These are phyloP conservation scores for Phlebiopsis flavidoalba DNA, from an alignment of 768 basidiomycete genomes.

Conservation along the genomic window DNA sequence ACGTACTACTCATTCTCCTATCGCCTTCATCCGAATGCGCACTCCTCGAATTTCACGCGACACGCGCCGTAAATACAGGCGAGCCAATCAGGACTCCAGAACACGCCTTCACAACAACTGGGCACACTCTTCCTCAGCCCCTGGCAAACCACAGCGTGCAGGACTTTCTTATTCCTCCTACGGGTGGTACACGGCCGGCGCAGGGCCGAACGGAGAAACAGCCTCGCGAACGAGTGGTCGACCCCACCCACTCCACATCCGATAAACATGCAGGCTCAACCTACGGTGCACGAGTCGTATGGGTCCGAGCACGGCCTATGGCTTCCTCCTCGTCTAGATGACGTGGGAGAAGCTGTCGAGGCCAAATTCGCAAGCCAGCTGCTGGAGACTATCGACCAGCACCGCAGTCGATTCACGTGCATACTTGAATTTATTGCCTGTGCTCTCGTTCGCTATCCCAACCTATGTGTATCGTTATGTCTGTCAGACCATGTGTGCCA, in stretches of 20 bases:
- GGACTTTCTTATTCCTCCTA: neutral
- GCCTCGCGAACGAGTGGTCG: neutral
- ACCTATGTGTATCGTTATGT: neutral
- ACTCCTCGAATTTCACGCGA: neutral
- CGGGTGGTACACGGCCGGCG: no score
- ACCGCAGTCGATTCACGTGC: neutral
- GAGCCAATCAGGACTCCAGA: neutral
- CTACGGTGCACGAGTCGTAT: neutral
- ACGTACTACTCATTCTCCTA: neutral
- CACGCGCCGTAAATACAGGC: neutral
- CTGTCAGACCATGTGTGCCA: neutral
- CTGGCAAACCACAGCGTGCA: conserved; percentile 1
- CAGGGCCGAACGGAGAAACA: neutral
- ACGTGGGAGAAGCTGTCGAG: neutral
- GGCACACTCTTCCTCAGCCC: neutral
- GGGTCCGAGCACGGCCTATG: neutral
- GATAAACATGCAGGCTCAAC: neutral
- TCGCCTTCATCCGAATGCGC: neutral
- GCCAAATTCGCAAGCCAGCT: neutral
- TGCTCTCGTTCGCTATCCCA: neutral
- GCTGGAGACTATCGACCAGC: neutral
- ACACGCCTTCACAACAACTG: neutral
- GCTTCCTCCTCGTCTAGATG: conserved; percentile 1
- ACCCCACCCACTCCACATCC: neutral
- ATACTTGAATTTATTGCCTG: neutral